Base-by-base conservation (phyloP, 352 stramenopile species). In the Albugo laibachii region DNA sequence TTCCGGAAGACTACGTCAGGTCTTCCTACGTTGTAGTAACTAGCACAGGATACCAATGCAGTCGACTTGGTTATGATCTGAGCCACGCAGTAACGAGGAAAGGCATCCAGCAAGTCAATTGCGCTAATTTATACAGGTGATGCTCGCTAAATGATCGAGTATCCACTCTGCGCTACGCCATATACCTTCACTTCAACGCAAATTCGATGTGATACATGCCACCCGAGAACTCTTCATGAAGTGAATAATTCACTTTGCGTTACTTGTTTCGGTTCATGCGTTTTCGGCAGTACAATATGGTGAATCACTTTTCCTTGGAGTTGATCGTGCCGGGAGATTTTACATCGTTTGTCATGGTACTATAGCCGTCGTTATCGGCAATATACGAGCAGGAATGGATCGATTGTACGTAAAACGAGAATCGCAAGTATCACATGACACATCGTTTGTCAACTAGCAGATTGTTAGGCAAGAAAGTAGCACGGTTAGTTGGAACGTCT, bases 261-360 rank as follows among this genome's bases (percentile, higher is more conserved):
- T 65, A 80, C 46, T 52, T 58, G 18, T 59, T 77, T 35, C 56
- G 57, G 10, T 67, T 61, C 44, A 48, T 77, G 31, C 58, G 49
- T 19, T 63, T 75, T 15, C 58, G 48, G 10, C 54, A 65, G 40
- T 75, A 69, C 21, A 41, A 63, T 42, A 73, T 39, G 62, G 63
- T 15, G 61, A 74, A 6, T 48, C 57, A 12, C 56, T 80, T 14
- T 80, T 80, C 45, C 65, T 65, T 37, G 61, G 77, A 55, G 68
- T 64, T 18, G 65, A 80, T 13, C 60, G 62, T 27, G 68, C 65
- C 11, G 53, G 75, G 35, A 58, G 56, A 5, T 80, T 77, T 49
- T 80, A 73, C 49, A 56, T 77, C 13, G 19, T 74, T 5, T 60
- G 73, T n/a, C 45, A 70, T 11, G 68, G 68, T 39, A 66, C 52